These are phyloP conservation scores for Asterella californica DNA, from an alignment of 225 moss, liverwort and hornwort genomes.

Conservation along the genomic window DNA sequence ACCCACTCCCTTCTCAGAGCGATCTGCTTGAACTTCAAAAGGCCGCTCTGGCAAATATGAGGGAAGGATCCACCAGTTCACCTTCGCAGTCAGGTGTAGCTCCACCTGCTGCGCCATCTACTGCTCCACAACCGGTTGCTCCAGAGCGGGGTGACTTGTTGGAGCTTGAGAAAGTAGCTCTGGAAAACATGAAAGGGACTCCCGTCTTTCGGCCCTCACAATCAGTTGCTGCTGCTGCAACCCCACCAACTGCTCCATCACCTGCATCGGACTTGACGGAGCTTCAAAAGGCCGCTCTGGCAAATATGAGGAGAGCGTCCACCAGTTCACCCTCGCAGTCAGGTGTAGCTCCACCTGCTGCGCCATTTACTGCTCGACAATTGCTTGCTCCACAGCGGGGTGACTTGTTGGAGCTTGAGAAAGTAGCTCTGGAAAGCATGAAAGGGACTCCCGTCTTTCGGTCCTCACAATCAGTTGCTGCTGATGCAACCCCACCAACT, in stretches of 20 bases:
- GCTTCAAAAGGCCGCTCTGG: conserved; percentile 21
- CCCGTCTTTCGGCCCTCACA: neutral
- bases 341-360: neutral
- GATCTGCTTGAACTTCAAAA: conserved; percentile 14
- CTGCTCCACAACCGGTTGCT: neutral
- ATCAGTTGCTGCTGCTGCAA: neutral
- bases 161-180: conserved; percentile 20
- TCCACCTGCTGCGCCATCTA: neutral
- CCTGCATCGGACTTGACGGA: neutral
- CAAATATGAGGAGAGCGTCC: conserved; percentile 4
- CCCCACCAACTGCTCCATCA: neutral
- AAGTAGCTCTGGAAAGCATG: conserved; percentile 11
- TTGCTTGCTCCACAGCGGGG: neutral
- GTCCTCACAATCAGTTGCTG: neutral
- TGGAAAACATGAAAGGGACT: neutral
- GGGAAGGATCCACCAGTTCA: neutral
- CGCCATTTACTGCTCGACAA: neutral
- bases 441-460: neutral
- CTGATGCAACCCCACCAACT: neutral
- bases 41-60: conserved; percentile 21
- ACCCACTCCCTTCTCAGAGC: neutral
- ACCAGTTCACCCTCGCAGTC: neutral
- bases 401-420: conserved; percentile 20
- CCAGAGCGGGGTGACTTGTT: conserved; percentile 9
- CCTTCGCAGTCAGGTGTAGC: neutral